Conservation (phyloP, 164 flowering plant genomes). For the Pachysandra terminalis region DNA sequence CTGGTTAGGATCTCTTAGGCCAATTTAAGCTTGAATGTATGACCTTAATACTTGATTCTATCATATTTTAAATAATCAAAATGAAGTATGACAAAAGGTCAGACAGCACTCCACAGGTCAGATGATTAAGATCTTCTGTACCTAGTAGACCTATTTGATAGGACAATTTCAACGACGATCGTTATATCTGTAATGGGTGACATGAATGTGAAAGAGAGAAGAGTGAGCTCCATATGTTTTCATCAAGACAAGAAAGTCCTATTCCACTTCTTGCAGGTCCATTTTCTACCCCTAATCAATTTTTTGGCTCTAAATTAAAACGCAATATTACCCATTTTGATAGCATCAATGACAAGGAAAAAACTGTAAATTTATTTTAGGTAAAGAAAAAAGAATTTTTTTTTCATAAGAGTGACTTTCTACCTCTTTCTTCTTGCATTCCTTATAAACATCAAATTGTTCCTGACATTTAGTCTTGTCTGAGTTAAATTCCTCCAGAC, state of each 20-base stretch:
- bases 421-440: slow-evolving; percentile 89
- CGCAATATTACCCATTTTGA: background rate
- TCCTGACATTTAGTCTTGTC: slow-evolving; percentile 94
- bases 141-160: background rate
- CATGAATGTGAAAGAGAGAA: background rate
- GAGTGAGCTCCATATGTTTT: background rate
- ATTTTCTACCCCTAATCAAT: background rate
- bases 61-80: background rate
- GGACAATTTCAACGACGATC: background rate
- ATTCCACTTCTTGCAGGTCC: background rate
- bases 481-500: slow-evolving; percentile 56
- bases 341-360: background rate
- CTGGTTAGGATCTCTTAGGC: no score
- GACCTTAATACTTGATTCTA: background rate
- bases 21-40: no score
- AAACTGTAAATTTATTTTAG: background rate
- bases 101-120: background rate
- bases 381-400: no score
- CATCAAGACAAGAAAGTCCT: background rate
- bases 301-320: background rate
- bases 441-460: slow-evolving; percentile 90
- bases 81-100: background rate
- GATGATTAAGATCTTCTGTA: background rate
- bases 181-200: background rate
- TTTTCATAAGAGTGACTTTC: background rate